Base-by-base conservation (phyloP, 495 filamentous ascomycete species). In the Aspergillus leporis region DNA sequence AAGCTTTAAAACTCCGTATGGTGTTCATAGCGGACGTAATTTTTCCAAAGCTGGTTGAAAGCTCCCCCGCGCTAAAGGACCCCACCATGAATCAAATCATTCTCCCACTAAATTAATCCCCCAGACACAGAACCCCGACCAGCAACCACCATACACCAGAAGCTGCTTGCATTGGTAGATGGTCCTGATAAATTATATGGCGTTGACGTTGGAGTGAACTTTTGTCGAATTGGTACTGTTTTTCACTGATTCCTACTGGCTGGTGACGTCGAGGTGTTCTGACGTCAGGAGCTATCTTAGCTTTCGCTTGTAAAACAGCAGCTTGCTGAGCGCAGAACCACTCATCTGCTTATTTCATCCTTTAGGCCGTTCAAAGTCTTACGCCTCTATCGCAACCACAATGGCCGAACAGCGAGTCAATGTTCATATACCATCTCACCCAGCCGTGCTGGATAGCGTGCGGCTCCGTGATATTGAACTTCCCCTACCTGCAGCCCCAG, bases 391-490 rank as follows among this genome's bases (percentile, higher is more conserved):
- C n/a, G 22, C 22, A 45, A 5, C 43, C 62, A 71, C 22, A 43
- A 73, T 77, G 71, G 61, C 70, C 14, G 59, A 70, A 43, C 57
- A 62, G 54, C 48, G 67, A 55, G 67, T 69, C 36, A 65, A 69
- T 38, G 55, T 76, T n/a, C 66, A 73, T 51, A 72, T 77, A 41
- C 74, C 75, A 30, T 50, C 68, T 22, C 66, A 56, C 22, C 76
- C 77, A 1, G 62, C 65, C 5, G 62, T 75, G 34, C 71, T 78
- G 23, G 76, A 80, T 59, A 74, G 68, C 55, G 70, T 80, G 57
- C 66, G 67, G 34, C 76, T 80, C 19, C 72, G 66, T 58, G 64
- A 76, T 54, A 77, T 79, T 61, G 65, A 75, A 28, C 73, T 79
- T 21, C 69, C 73, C n/a, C 67, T 80, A 46, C 73, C 75, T 45